Percentiles rank a stretch among this genome's conserved stretches.
These are phyloP conservation scores for Paracoccidioides lutzii DNA, from an alignment of 2,329 filamentous ascomycete genomes.

Conservation along the genomic window DNA sequence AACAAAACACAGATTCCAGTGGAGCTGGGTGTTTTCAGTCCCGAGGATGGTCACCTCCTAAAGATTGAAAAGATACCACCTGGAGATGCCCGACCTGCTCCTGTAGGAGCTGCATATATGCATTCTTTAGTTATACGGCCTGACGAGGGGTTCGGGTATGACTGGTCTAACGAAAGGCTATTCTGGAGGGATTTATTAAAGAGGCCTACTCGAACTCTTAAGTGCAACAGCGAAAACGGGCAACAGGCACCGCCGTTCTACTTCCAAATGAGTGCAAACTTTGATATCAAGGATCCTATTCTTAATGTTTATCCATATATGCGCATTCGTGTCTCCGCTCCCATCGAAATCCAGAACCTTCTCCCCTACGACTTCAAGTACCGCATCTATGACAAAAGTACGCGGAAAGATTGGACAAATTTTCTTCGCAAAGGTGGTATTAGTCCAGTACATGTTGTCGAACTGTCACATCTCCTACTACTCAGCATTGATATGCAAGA, in stretches of 20 bases:
- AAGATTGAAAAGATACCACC: constrained; percentile 98
- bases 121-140: constrained; percentile 80
- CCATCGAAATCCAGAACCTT: constrained; percentile 86
- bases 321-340: constrained; percentile 80
- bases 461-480: constrained; percentile 82
- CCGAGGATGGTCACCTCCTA: constrained; percentile 72
- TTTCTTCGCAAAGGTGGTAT: constrained; percentile 93
- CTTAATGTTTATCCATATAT: constrained; percentile 85
- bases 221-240: constrained; percentile 66
- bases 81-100: constrained; percentile 76
- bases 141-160: constrained; percentile 91
- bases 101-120: constrained; percentile 81
- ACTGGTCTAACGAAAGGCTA: constrained; percentile 79
- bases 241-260: constrained; percentile 74
- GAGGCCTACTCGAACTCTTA: constrained; percentile 70
- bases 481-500: constrained; percentile 96
- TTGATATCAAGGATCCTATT: constrained; percentile 70
- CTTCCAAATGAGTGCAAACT: constrained; percentile 85
- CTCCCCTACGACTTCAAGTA: constrained; percentile 98
- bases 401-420: constrained; percentile 97
- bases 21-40: constrained; percentile 82
- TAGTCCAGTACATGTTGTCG: constrained; percentile 93
- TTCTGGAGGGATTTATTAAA: constrained; percentile 90
- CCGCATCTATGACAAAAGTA: constrained; percentile 96
- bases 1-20: constrained; percentile 96